Evolutionary conservation across 2,329 filamentous ascomycete species (phyloP), one percentile per base, ranked within the genome.

Genomic region (Cadophora sp.): DNA sequence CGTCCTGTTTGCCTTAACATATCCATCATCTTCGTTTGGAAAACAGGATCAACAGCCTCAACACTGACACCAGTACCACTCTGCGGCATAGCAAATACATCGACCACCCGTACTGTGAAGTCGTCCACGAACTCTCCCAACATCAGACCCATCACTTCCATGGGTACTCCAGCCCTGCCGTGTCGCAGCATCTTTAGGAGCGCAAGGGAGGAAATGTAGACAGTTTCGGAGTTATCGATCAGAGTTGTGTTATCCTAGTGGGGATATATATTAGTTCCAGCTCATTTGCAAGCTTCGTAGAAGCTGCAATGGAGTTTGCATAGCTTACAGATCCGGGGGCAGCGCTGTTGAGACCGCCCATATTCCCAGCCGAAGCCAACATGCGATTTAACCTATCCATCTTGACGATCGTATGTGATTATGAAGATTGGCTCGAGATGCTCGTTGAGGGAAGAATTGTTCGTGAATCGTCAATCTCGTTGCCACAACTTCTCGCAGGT

Each of bases 11-110:
- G 96, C 78, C 92, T 88, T 79, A 99, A 85, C 96, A 99, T 98
- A 80, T 99, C 96, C 96, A 99, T 99, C 96, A 99, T 99, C 87
- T 97, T 99, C 77, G 94, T 97, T 84, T 99, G 96, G 81, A 99
- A 99, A 40, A 99, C 96, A 11, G 94, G 94, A 79, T 99, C 96
- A 72, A 99, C 96, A 62, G 96, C 97, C 82, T 99, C 96, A 77
- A 99, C 96, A 81, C 93, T 97, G 75, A 99, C 96, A 75, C 96
- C 96, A 1, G 96, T 99, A 82, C 96, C 96, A 76, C 94, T 97
- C 80, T 99, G 96, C 24, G 96, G 96, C 96, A 99, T 99, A 69
- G 96, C 96, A 81, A 99, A 99, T 31, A 99, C 96, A 81, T 99
- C 96, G 74, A 98, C 95, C 16, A 99, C 96, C 74, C 95, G 91